These are phyloP conservation scores for Escovopsis weberi DNA, from an alignment of 2,329 filamentous ascomycete species.

Conservation along the genomic window DNA sequence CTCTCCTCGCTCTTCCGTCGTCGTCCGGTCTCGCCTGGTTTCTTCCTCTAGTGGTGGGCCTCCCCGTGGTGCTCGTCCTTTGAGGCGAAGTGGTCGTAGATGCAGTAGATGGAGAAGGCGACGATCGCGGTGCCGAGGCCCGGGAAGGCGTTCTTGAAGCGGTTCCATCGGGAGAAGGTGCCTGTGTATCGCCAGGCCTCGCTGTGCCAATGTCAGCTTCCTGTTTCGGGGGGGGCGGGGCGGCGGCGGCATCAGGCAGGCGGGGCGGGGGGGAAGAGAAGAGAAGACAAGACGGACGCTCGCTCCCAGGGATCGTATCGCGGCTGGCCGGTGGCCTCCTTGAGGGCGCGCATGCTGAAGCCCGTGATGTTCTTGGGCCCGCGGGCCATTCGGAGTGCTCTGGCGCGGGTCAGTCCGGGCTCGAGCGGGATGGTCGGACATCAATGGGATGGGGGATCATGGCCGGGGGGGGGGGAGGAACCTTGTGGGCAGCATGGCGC, in stretches of 20 bases:
- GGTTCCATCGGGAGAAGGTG: constrained; percentile 74
- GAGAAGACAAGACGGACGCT: constrained; percentile 36
- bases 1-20: constrained; percentile 4
- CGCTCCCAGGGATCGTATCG: constrained; percentile 54
- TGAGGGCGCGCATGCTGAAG: constrained; percentile 76
- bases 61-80: constrained; percentile 48
- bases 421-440: too few relatives aligned
- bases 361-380: constrained; percentile 67
- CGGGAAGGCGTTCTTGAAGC: constrained; percentile 75
- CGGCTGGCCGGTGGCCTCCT: constrained; percentile 49
- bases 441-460: too few relatives aligned
- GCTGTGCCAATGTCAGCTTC: constrained; percentile 30
- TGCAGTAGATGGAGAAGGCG: constrained; percentile 80
- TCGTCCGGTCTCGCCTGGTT: constrained; percentile 34
- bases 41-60: constrained; percentile 35
- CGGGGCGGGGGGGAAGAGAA: neutral
- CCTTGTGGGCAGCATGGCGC: constrained; percentile 27
- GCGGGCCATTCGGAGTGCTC: constrained; percentile 37
- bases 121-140: constrained; percentile 86
- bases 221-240: neutral
- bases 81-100: constrained; percentile 78
- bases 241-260: neutral
- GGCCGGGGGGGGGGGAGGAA: constrained; percentile 8
- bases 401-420: constrained; percentile 6
- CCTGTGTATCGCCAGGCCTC: constrained; percentile 93